phyloP scores from a whole-genome alignment of 768 basidiomycete genomes.

The Collybiopsis confluens region DNA sequence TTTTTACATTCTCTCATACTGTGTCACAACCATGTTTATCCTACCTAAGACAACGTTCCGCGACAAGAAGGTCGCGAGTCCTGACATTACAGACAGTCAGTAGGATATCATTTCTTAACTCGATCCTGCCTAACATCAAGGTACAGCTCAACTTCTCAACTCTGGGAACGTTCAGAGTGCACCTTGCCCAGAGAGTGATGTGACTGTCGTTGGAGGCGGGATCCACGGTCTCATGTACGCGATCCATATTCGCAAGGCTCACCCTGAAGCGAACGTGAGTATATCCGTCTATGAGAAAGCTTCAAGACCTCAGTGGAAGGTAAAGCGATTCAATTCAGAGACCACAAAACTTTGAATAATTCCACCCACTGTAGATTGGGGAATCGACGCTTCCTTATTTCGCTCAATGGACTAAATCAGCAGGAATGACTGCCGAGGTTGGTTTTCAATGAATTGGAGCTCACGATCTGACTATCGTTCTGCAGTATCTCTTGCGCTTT shows the following conservation, averaged over 20 bases:
- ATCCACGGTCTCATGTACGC: conserved; percentile 14
- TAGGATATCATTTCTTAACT: too few species aligned
- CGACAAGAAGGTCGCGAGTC: too few species aligned
- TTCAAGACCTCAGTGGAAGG: conserved; percentile 9
- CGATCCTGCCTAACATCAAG: too few species aligned
- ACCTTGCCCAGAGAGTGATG: conserved; percentile 1
- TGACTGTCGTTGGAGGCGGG: conserved; percentile 12
- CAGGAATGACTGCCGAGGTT: conserved; percentile 6
- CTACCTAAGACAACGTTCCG: too few species aligned
- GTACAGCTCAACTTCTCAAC: background rate
- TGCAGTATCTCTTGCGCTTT: conserved; percentile 7
- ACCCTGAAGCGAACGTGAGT: conserved; percentile 11
- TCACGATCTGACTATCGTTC: background rate
- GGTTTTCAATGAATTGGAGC: background rate
- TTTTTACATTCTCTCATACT: too few species aligned
- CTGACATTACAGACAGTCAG: too few species aligned
- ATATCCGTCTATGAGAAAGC: conserved; percentile 14
- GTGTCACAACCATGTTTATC: too few species aligned
- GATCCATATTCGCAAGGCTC: conserved; percentile 12
- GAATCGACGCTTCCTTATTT: conserved; percentile 14
- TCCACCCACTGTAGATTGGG: conserved; percentile 5
- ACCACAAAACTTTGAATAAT: too few species aligned
- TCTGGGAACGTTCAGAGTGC: background rate
- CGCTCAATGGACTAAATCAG: conserved; percentile 10
- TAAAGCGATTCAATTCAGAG: conserved; percentile 9